Base-by-base conservation (phyloP, 345 rosid species). In the Brassica juncea region DNA sequence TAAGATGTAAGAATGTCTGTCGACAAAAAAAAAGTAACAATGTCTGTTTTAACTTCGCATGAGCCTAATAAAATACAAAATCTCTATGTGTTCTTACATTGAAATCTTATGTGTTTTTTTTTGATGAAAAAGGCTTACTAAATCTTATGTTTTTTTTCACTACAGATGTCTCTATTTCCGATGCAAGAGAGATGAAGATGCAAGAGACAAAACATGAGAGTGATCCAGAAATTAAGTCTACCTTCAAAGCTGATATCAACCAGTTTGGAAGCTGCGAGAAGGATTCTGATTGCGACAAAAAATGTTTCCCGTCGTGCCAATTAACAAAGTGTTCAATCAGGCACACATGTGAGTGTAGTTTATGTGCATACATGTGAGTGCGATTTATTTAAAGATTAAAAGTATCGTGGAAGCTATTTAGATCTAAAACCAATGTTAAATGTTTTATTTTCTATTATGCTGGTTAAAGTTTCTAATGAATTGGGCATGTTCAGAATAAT, bases 321-420 rank as follows among this genome's bases (percentile, higher is more conserved):
- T 34, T 35, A 16, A 71, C 8, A 59, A 58, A 1, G 21, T 71
- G 75, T 35, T 21, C 73, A 31, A 54, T 59, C 5, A 59, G 66
- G 66, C 52, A 72, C 55, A 57, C 75, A 37, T 72, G 75, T 58
- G 65, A 59, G 34, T 59, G 75, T 8, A 12, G 21, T 59, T 58
- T 72, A 35, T 42, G 65, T 34, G 66, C 16, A 27, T 27, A 61
- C 4, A 63, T 63, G 67, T 63, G 25, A 14, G 67, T 30, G 11
- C 10, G 31, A 8, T n/a, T 30, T 30, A 62, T 30, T n/a, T 54
- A 15, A 54, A 16, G 4, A 47, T 28, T 14, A 25, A 68, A 68
- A 27, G 30, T 44, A 27, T 47, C 0, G 25, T 47, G 59, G 59
- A 54, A 54, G 14, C 21, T 68, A 42, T 44, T 4, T 44, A 3